Percentiles rank a stretch among this genome's conserved stretches.
Evolutionary conservation across 2,329 filamentous ascomycete genomes (phyloP).

Genomic region (Cyphellophora attinorum): DNA sequence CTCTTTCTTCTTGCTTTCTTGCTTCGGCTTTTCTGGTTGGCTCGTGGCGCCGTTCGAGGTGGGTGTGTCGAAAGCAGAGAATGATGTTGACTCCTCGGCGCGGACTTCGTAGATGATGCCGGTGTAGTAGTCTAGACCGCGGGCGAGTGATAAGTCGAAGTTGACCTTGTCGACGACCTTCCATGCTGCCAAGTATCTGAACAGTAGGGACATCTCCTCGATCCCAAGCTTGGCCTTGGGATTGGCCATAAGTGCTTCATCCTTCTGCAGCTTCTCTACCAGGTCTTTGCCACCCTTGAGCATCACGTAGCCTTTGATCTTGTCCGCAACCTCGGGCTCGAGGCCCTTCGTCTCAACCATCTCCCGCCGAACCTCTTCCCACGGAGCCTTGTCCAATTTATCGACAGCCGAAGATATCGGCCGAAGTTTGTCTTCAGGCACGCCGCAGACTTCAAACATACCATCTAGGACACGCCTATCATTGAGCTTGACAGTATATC

Average conservation of each 20-base stretch:
- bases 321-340: constrained; percentile 65
- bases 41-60: constrained; percentile 23
- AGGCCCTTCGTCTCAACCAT: constrained; percentile 92
- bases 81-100: constrained; percentile 64
- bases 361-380: constrained; percentile 81
- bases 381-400: constrained; percentile 88
- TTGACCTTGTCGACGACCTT: constrained; percentile 64
- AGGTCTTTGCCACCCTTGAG: constrained; percentile 67
- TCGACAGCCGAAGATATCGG: constrained; percentile 88
- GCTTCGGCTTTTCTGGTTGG: constrained; percentile 35
- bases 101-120: constrained; percentile 85
- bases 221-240: constrained; percentile 68
- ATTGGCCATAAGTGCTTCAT: constrained; percentile 61
- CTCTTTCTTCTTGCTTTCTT: constrained; percentile 42
- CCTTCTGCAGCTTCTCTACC: constrained; percentile 57
- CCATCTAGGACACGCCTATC: constrained; percentile 91
- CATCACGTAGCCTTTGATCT: constrained; percentile 76
- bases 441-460: constrained; percentile 82
- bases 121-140: constrained; percentile 89
- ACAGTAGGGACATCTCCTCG: constrained; percentile 69
- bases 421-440: constrained; percentile 76
- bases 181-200: constrained; percentile 73
- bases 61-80: constrained; percentile 29
- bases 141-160: constrained; percentile 81
- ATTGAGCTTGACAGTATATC: constrained; percentile 86